Conservation (phyloP, 768 basidiomycete species). For the Pulveroboletus sp. region DNA sequence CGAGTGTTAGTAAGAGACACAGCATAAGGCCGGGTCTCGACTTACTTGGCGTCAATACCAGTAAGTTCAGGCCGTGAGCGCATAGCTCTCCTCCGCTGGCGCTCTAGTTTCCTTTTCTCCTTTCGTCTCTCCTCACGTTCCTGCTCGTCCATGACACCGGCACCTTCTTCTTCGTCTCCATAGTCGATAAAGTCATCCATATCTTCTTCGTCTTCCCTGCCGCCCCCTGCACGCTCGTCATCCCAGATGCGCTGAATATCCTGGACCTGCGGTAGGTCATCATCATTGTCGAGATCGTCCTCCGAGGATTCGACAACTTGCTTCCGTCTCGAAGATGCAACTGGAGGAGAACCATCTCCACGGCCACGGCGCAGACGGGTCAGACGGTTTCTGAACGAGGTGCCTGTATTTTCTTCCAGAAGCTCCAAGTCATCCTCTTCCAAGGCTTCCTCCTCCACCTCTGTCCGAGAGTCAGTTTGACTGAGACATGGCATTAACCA, state of each 20-base stretch:
- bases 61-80: constrained; percentile 67
- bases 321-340: constrained; percentile 57
- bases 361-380: constrained; percentile 75
- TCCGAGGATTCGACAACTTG: constrained; percentile 70
- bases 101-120: constrained; percentile 61
- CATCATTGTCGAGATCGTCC: constrained; percentile 63
- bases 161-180: constrained; percentile 76
- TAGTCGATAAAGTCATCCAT: constrained; percentile 78
- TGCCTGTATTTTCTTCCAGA: constrained; percentile 81
- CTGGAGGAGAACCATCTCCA: constrained; percentile 67
- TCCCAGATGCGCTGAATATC: constrained; percentile 76
- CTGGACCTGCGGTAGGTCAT: constrained; percentile 50
- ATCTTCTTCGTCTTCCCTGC: constrained; percentile 56
- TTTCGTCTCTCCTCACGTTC: constrained; percentile 73
- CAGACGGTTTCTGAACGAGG: constrained; percentile 69
- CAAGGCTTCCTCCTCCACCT: constrained; percentile 62
- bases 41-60: constrained; percentile 83
- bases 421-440: constrained; percentile 90
- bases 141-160: constrained; percentile 74
- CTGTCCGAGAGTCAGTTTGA: constrained; percentile 21
- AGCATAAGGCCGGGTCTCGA: constrained; percentile 11
- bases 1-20: constrained; percentile 13
- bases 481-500: constrained; percentile 5
- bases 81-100: constrained; percentile 62
- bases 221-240: constrained; percentile 55